These are phyloP conservation scores for Rosa chinensis DNA, from an alignment of 306 rosid species.

Conservation along the genomic window DNA sequence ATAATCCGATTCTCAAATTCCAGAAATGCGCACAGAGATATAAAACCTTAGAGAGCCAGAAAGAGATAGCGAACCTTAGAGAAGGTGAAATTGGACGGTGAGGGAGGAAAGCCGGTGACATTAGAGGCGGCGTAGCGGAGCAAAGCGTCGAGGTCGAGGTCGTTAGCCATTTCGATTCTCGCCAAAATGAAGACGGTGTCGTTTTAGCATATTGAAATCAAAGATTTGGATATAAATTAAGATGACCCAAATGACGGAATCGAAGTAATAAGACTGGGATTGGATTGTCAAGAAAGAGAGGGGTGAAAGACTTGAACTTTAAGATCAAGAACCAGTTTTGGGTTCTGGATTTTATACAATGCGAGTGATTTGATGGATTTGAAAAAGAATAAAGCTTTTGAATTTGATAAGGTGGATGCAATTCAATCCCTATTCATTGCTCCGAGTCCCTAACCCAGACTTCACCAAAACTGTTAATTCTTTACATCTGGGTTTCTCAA, in stretches of 20 bases:
- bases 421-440: no score
- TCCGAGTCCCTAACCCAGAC: no score
- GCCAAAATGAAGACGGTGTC: not conserved
- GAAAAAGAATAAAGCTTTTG: not conserved
- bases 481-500: no score
- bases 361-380: not conserved
- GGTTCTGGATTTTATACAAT: not conserved
- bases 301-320: not conserved
- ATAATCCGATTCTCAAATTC: not conserved
- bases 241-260: slow-evolving; percentile 1
- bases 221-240: not conserved
- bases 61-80: slow-evolving; percentile 42
- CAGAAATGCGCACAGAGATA: not conserved
- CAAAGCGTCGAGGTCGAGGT: slow-evolving; percentile 55
- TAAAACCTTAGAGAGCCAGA: no score
- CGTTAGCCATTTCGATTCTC: slow-evolving; percentile 18
- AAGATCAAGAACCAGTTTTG: not conserved
- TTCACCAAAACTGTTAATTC: no score
- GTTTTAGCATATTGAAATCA: slow-evolving; percentile 3
- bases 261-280: not conserved
- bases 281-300: slow-evolving; percentile 18
- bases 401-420: not conserved
- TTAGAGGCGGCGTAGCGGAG: slow-evolving; percentile 65
- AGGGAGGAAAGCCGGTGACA: slow-evolving; percentile 60
- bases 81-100: slow-evolving; percentile 58